Percentiles rank a stretch among this genome's conserved stretches.
Conservation (phyloP, 2,329 filamentous ascomycete genomes). For the Colletotrichum shisoi region DNA sequence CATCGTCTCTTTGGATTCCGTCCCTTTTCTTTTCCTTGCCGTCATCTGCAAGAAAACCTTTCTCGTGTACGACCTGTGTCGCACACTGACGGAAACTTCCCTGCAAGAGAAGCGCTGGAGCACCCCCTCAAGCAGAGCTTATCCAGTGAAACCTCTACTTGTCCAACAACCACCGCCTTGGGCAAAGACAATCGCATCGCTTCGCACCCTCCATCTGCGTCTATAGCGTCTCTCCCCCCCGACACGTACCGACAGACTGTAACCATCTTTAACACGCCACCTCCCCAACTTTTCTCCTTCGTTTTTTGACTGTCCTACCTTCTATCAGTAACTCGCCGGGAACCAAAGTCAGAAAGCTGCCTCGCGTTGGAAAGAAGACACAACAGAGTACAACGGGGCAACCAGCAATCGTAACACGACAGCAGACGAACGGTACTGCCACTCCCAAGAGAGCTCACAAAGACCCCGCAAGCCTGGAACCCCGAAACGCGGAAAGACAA, state of each 20-base stretch:
- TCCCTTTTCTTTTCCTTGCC: constrained; percentile 37
- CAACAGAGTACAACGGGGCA: constrained; percentile 28
- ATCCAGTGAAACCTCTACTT: constrained; percentile 36
- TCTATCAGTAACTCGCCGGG: constrained; percentile 17
- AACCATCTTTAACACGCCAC: constrained; percentile 36
- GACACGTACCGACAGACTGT: constrained; percentile 35
- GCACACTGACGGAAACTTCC: constrained; percentile 37
- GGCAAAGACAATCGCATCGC: constrained; percentile 27
- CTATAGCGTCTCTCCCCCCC: constrained; percentile 42
- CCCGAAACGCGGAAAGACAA: constrained; percentile 40
- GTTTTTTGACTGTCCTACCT: constrained; percentile 22
- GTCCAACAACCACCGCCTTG: constrained; percentile 35
- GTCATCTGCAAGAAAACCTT: constrained; percentile 29
- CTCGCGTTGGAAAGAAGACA: constrained; percentile 26
- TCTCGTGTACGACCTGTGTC: constrained; percentile 12
- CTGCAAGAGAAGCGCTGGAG: constrained; percentile 51
- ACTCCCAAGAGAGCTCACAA: constrained; percentile 9
- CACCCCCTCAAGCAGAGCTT: constrained; percentile 38
- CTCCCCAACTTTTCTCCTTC: constrained; percentile 30
- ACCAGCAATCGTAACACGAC: constrained; percentile 31
- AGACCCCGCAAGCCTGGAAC: constrained; percentile 33
- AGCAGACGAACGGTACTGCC: constrained; percentile 25
- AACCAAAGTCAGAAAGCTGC: constrained; percentile 5
- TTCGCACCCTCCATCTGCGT: constrained; percentile 44
- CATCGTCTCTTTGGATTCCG: constrained; percentile 41